A percentile compares a stretch with the other conserved stretches of the same genome.
Conservation (phyloP, 371 early-diverging fungal species). For the Mortierella sp. region DNA sequence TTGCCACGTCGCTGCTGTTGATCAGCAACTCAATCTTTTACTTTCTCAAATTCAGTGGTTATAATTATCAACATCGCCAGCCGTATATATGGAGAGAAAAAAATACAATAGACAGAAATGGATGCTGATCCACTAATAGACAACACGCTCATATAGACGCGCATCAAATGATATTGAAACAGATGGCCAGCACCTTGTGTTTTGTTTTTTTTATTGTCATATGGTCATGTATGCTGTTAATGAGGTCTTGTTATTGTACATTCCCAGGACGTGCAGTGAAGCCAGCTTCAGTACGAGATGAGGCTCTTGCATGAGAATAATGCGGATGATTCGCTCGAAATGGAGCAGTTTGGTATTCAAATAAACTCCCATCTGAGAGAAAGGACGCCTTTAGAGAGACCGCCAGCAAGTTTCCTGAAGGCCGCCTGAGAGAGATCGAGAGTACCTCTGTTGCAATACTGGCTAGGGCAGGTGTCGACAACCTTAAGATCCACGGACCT, state of each 20-base stretch:
- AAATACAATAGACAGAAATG: not conserved
- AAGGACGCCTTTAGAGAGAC: slow-evolving; percentile 24
- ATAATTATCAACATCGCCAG: not conserved
- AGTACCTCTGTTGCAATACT: slow-evolving; percentile 24
- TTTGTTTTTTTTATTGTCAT: not conserved
- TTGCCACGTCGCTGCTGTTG: slow-evolving; percentile 15
- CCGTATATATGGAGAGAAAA: not conserved
- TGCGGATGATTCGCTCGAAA: not conserved
- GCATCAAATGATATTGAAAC: not conserved
- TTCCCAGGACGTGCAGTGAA: slow-evolving; percentile 1
- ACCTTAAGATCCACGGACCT: slow-evolving; percentile 24
- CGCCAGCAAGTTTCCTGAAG: slow-evolving; percentile 30
- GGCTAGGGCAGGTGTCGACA: slow-evolving; percentile 37
- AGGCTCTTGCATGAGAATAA: too few species aligned
- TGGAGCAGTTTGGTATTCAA: not conserved
- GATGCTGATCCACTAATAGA: slow-evolving; percentile 5
- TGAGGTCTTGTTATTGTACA: slow-evolving; percentile 4
- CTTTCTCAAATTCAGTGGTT: not conserved
- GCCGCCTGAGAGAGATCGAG: slow-evolving; percentile 36
- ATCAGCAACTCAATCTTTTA: slow-evolving; percentile 12
- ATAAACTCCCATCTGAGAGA: slow-evolving; percentile 23
- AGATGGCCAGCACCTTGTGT: not conserved
- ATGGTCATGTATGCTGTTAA: not conserved
- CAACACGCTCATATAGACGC: not conserved
- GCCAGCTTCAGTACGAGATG: slow-evolving; percentile 4